Conservation (phyloP, 345 rosid species). For the Linum tenue region DNA sequence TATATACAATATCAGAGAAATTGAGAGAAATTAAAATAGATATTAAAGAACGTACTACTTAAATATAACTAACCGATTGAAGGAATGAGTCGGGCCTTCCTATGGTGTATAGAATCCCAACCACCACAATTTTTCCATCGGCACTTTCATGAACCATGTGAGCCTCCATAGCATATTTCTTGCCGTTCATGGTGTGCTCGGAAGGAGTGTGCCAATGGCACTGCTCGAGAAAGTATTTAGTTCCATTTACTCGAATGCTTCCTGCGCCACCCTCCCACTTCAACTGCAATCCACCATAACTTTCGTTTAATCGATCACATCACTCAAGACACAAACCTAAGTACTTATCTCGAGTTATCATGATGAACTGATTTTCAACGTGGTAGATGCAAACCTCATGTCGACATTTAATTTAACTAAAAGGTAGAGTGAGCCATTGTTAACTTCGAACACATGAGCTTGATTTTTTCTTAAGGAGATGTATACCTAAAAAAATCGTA, state of each 20-base stretch:
- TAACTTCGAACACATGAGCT: too few relatives aligned
- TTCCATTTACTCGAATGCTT: conserved; percentile 29
- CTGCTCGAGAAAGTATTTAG: conserved; percentile 29
- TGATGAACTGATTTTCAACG: too few relatives aligned
- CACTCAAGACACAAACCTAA: background rate
- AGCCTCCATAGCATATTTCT: conserved; percentile 46
- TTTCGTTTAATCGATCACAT: background rate
- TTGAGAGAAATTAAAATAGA: background rate
- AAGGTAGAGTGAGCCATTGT: too few relatives aligned
- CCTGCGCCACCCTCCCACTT: conserved; percentile 46
- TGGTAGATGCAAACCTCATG: too few relatives aligned
- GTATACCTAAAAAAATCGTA: too few relatives aligned
- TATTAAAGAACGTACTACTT: background rate
- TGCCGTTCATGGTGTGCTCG: conserved; percentile 45
- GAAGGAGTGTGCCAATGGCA: conserved; percentile 61
- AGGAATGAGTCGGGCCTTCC: conserved; percentile 68
- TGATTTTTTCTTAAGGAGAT: too few relatives aligned
- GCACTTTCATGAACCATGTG: conserved; percentile 72
- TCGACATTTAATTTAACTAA: too few relatives aligned
- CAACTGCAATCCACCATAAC: conserved; percentile 27
- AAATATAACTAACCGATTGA: conserved; percentile 28
- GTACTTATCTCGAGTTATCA: too few relatives aligned
- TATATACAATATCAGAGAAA: background rate
- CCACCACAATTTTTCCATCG: conserved; percentile 50
- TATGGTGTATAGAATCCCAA: conserved; percentile 56